These are phyloP conservation scores for Miscanthus sacchariflorus DNA, from an alignment of 202 grass and related monocot genomes.

Conservation along the genomic window DNA sequence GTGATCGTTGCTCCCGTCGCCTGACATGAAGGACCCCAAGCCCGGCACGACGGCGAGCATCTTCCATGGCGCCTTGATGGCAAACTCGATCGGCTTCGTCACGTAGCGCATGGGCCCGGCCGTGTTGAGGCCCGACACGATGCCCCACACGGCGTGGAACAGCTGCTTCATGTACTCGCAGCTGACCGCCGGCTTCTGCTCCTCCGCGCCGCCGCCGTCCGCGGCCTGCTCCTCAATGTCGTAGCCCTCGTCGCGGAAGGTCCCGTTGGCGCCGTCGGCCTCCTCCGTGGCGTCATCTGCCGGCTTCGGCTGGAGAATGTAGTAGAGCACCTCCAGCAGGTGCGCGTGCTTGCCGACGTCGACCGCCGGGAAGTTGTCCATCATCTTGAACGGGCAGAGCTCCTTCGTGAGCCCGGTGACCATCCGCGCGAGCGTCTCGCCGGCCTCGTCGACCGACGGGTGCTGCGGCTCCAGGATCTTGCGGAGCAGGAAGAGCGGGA, in stretches of 20 bases:
- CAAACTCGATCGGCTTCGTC: conserved; percentile 64
- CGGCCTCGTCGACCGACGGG: conserved; percentile 44
- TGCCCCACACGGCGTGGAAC: conserved; percentile 47
- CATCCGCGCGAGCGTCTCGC: conserved; percentile 56
- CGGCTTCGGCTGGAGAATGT: conserved; percentile 55
- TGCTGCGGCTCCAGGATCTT: conserved; percentile 66
- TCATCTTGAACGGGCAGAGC: conserved; percentile 78
- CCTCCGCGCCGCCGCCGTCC: not conserved
- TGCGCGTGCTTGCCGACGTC: conserved; percentile 59
- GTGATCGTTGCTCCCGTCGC: conserved; percentile 14
- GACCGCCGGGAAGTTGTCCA: conserved; percentile 59
- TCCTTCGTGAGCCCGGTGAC: conserved; percentile 66
- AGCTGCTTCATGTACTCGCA: conserved; percentile 56
- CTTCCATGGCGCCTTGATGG: conserved; percentile 83
- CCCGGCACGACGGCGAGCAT: conserved; percentile 67
- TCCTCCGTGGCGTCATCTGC: not conserved
- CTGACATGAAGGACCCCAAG: conserved; percentile 48
- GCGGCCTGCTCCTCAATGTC: conserved; percentile 53
- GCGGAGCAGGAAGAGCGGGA: conserved; percentile 74
- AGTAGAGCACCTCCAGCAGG: conserved; percentile 76
- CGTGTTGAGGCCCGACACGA: conserved; percentile 51
- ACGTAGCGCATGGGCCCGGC: conserved; percentile 50
- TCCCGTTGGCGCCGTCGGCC: not conserved
- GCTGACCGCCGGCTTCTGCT: conserved; percentile 22
- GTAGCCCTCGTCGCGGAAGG: conserved; percentile 35